Evolutionary conservation across 768 basidiomycete genomes (phyloP).

Genomic region (Rhizopogon vulgaris): DNA sequence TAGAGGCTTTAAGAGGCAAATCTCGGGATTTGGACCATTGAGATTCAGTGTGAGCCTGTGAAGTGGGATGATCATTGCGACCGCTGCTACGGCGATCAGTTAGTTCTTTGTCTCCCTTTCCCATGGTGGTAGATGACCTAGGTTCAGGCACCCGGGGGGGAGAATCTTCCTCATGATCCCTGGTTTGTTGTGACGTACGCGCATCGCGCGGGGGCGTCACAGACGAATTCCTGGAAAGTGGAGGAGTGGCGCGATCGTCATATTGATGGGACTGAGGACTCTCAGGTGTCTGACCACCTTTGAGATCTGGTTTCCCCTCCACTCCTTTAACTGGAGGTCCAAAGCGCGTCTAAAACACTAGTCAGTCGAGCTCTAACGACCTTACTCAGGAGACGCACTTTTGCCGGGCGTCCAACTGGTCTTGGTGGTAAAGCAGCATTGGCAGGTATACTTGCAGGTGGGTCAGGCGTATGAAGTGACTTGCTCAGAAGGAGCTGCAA

Average conservation of each 20-base stretch:
- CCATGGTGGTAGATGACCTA: too few relatives aligned
- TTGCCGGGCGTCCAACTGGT: neutral
- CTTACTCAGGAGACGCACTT: neutral
- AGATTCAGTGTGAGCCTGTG: neutral
- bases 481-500: neutral
- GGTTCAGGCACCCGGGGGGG: neutral
- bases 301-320: neutral
- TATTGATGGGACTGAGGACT: slow-evolving; percentile 11
- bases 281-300: slow-evolving; percentile 10
- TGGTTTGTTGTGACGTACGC: slow-evolving; percentile 3
- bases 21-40: neutral
- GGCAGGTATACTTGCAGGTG: neutral
- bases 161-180: neutral
- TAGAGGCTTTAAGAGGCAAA: neutral
- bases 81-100: neutral
- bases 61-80: neutral
- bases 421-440: neutral
- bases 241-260: slow-evolving; percentile 18
- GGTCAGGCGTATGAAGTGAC: neutral
- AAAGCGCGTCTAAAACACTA: slow-evolving; percentile 22
- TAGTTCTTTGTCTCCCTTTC: neutral
- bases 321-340: slow-evolving; percentile 18
- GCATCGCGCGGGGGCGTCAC: slow-evolving; percentile 12
- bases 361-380: neutral
- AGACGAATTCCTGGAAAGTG: slow-evolving; percentile 25